Evolutionary conservation across 1,284 basidiomycete genomes (phyloP), one percentile per base, ranked within the genome.

Genomic region (Tausonia pullulans): DNA sequence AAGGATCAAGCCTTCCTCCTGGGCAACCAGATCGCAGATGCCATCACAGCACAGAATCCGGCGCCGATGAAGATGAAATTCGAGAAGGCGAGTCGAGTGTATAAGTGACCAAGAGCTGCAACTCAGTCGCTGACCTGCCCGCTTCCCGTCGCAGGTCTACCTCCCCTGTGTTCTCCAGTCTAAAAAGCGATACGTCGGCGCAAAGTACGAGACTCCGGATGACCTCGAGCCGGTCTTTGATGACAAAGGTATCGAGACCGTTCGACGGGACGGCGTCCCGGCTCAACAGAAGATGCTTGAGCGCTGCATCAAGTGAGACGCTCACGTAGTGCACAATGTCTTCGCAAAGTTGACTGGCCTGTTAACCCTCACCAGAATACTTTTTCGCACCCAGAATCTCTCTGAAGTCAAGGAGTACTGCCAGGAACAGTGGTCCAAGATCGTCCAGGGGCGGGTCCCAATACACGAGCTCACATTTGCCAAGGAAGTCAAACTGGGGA

Each of bases 201-300:
- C 90, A 79, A 96, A 94, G 74, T 97, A 87, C 70, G 96, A 98
- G 74, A 81, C 79, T 62, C 81, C 86, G 0, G 87, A 91, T 68
- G 90, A 96, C 14, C 74, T 69, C 1, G 85, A 87, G 61, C 90
- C 93, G 0, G 80, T 78, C 0, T 97, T 98, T 70, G 95, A 98
- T 70, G 96, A 93, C 4, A 98, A 98, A 75, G 96, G 95, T 0
- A 97, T 98, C 66, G 96, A 98, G 77, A 97, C 93, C 0, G 88
- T 98, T 39, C 82, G 96, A 4, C 80, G 95, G 61, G 96, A 98
- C 72, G 90, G 90, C 5, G 84, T 93, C 53, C 82, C 84, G 1
- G 93, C 91, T 0, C 88, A 91, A 71, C 82, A 84, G 71, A 95
- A 94, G 77, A 91, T 96, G 82, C 84, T 87, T 6, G 92, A 96